These are phyloP conservation scores for Phytophthora capsici DNA, from an alignment of 352 stramenopile genomes.

Conservation along the genomic window DNA sequence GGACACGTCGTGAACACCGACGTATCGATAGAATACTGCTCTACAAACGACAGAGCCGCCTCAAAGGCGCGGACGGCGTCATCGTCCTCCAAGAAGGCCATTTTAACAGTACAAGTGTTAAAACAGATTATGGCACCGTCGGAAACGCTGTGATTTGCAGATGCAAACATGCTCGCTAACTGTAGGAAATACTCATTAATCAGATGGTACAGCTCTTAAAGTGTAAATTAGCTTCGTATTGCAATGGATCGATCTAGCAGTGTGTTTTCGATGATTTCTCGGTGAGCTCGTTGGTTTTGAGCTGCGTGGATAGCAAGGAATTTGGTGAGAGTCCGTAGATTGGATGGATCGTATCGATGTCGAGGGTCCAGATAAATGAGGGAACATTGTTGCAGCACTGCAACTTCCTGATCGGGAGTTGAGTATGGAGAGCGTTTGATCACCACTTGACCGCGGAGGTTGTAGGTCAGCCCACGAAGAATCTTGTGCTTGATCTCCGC, in stretches of 20 bases:
- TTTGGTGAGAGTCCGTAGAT: constrained; percentile 6
- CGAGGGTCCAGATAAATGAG: constrained; percentile 22
- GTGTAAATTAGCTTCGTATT: not conserved
- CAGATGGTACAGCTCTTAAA: no score
- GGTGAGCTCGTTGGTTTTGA: constrained; percentile 19
- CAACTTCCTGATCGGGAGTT: constrained; percentile 3
- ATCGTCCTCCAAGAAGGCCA: constrained; percentile 47
- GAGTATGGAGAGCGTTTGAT: constrained; percentile 38
- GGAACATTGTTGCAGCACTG: constrained; percentile 18
- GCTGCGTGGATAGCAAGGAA: constrained; percentile 19
- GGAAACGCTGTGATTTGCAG: not conserved
- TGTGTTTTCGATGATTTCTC: constrained; percentile 14
- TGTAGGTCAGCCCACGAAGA: constrained; percentile 40
- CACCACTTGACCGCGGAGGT: constrained; percentile 61
- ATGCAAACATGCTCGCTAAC: no score
- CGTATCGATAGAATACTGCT: constrained; percentile 47
- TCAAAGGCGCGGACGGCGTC: constrained; percentile 40
- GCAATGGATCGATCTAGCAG: constrained; percentile 4
- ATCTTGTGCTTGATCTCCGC: constrained; percentile 60
- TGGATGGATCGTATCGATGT: constrained; percentile 17
- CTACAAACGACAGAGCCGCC: constrained; percentile 47
- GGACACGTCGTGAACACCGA: constrained; percentile 30
- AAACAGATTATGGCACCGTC: constrained; percentile 21
- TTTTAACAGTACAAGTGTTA: not conserved
- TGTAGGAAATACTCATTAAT: no score